Evolutionary conservation across 2,329 filamentous ascomycete genomes (phyloP), one percentile per base, ranked within the genome.

Genomic region (Colletotrichum simmondsii): DNA sequence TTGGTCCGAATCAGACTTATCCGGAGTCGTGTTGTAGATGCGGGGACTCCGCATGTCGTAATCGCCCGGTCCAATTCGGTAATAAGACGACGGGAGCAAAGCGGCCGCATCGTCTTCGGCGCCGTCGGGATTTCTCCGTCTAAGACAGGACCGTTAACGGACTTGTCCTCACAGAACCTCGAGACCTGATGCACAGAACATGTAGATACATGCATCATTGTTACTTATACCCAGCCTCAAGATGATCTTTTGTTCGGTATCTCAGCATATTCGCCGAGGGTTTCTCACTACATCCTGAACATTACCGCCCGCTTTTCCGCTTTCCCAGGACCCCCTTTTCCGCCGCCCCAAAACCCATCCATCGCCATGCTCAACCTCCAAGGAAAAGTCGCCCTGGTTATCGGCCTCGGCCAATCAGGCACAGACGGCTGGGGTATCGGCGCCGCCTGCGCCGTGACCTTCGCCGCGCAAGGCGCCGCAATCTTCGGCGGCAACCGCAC

Each of bases 401-500:
- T 85, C 28, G 86, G 86, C 52, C 81, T 87, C 37, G 85, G 86
- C 28, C 83, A 86, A 76, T 81, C 81, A 19, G 81, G 83, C 22
- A 78, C 80, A 56, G 80, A 83, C 32, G 85, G 84, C 24, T 89
- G 86, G 87, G 86, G 86, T 42, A 88, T 87, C 74, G 87, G 87
- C 12, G 83, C 86, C 24, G 86, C 87, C 46, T 87, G 83, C 60
- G 85, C 87, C n/a, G 82, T 84, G 3, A 78, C 84, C 5, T 80
- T 89, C 22, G 85, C 86, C 2, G 80, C 83, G 42, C 84, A 87
- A 77, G 87, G 87, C 19, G 87, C 86, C 2, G 78, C 79, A 14
- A 79, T 89, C 19, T 88, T 87, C 73, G 87, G 87, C n/a, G 86
- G 87, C 28, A 87, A 89, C 75, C 78, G 86, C 35, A 84, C 84